A percentile compares a stretch with the other conserved stretches of the same genome.
phyloP scores from a whole-genome alignment of 2,329 filamentous ascomycete genomes.

The Cladosporium sp. region DNA sequence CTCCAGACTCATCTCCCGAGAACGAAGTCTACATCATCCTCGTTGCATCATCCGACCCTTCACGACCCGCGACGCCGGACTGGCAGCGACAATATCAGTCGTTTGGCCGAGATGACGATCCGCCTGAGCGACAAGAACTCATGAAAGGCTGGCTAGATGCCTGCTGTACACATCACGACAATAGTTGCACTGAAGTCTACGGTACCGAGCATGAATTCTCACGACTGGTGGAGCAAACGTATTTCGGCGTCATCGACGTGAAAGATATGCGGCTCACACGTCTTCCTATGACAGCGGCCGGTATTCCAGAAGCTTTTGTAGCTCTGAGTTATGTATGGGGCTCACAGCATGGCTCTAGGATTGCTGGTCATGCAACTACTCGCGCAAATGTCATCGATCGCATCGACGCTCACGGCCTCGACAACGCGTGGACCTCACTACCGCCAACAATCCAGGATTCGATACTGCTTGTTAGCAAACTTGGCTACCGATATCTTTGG shows the following conservation, averaged over 20 bases:
- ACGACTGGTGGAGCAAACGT: neutral
- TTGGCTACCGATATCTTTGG: constrained; percentile 18
- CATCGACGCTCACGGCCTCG: no score
- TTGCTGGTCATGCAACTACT: no score
- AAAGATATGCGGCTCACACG: neutral
- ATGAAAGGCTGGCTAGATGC: constrained; percentile 5
- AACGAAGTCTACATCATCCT: neutral
- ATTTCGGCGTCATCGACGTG: neutral
- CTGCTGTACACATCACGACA: neutral
- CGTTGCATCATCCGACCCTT: neutral
- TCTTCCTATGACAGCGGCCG: neutral
- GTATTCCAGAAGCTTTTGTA: neutral
- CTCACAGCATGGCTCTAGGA: neutral
- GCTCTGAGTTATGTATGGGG: constrained; percentile 16
- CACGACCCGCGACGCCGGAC: neutral
- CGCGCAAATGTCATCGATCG: no score
- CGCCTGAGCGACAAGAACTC: no score
- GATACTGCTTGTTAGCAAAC: constrained; percentile 6
- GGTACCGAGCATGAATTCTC: neutral
- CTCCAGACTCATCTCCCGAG: no score
- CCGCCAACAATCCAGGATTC: constrained; percentile 13
- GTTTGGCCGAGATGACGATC: neutral
- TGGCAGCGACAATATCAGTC: neutral
- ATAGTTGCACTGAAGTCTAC: neutral
- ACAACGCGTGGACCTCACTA: neutral